Base-by-base conservation (phyloP, 2,329 filamentous ascomycete genomes). In the Stagonosporopsis chrysanthemi region DNA sequence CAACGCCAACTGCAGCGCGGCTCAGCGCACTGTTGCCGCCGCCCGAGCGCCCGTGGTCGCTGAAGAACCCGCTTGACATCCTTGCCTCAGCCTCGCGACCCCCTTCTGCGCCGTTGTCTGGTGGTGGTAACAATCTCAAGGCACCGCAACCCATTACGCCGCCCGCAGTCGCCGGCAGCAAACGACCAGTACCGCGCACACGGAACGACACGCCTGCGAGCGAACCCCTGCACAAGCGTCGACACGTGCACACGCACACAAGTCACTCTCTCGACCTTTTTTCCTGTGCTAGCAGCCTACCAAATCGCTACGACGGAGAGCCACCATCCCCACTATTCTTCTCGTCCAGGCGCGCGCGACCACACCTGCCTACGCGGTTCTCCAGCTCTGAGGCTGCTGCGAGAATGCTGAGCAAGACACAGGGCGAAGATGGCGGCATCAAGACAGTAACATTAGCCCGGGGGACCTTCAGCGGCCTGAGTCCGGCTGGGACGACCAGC, bases 311-410 rank as follows among this genome's bases (percentile, higher is more conserved):
- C 50, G 56, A 56, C 66, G 62, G 61, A 42, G 72, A 78, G 55
- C 80, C 80, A 3, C 75, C 75, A 1, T 83, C 80, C 41, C 82
- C 83, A 2, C 75, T 84, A 7, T 84, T 84, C 78, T 83, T 84
- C 69, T 82, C 81, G 31, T 78, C 72, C 45, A 76, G 73, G 15
- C 75, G 70, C 43, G 66, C 64, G 35, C 74, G 80, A 7, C 82
- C 81, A 9, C 68, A 70, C 31, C 75, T 84, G 40, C 81, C 81
- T 11, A 67, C 75, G 26, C 85, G 82, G 78, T 88, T 80, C 83
- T 86, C 70, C 74, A 85, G 76, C 74, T 82, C 75, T 75, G 84
- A 77, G 77, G 82, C 77, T 75, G 85, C 84, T 60, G 82, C 84
- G 28, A 91, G 73, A 64, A 89, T 81, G 76, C 77, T 83, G 60